Percentiles rank a stretch among this genome's conserved stretches.
Evolutionary conservation across 495 filamentous ascomycete species (phyloP).

Genomic region (Penicillium bovifimosum): DNA sequence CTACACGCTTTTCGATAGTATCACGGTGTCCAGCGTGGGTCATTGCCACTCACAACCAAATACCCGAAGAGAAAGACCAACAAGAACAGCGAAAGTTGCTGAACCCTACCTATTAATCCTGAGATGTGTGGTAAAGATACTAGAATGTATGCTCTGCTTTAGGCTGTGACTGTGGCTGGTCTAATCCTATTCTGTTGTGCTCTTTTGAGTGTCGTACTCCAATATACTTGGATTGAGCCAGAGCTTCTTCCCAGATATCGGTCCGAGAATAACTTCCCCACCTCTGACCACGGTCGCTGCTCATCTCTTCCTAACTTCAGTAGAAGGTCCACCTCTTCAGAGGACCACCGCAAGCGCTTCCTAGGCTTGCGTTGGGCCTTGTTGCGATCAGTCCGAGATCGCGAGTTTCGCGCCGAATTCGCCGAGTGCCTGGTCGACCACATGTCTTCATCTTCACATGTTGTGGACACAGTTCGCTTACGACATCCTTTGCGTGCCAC

Average conservation of each 20-base stretch:
- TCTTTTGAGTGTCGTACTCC: too few species aligned
- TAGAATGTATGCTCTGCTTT: too few species aligned
- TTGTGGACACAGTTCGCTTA: background rate
- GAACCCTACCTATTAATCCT: too few species aligned
- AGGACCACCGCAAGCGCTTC: background rate
- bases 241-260: conserved; percentile 1
- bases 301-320: background rate
- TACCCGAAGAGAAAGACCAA: too few species aligned
- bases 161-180: too few species aligned
- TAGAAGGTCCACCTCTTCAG: background rate
- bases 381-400: background rate
- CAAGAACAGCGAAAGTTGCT: too few species aligned
- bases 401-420: background rate
- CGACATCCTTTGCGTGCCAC: background rate
- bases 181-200: too few species aligned
- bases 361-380: background rate
- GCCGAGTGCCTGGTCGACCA: background rate
- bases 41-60: too few species aligned
- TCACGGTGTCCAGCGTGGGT: too few species aligned
- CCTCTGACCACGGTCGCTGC: background rate
- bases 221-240: background rate
- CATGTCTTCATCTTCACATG: background rate
- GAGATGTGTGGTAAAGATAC: too few species aligned
- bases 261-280: background rate
- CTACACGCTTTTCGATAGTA: too few species aligned